These are phyloP conservation scores for Cyclocybe cylindracea DNA, from an alignment of 768 basidiomycete species.

Conservation along the genomic window DNA sequence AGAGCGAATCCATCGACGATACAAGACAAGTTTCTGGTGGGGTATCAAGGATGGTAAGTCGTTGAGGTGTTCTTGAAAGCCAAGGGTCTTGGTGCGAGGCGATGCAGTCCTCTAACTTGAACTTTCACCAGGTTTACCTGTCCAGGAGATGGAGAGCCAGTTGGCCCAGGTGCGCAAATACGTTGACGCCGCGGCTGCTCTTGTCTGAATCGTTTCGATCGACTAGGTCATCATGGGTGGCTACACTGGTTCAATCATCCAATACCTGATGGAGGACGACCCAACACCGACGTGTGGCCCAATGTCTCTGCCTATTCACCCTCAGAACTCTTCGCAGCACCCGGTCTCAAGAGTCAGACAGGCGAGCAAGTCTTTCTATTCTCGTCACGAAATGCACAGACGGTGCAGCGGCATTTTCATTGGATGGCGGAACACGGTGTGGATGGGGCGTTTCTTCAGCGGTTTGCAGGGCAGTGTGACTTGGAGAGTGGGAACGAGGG, in stretches of 20 bases:
- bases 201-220: not conserved
- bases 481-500: slow-evolving; percentile 54
- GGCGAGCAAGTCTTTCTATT: slow-evolving; percentile 72
- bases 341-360: slow-evolving; percentile 57
- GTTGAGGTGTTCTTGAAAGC: not conserved
- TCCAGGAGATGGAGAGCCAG: slow-evolving; percentile 64
- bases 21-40: slow-evolving; percentile 81
- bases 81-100: not conserved
- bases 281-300: slow-evolving; percentile 80
- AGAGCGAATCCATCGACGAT: slow-evolving; percentile 76
- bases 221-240: slow-evolving; percentile 77
- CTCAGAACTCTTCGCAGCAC: slow-evolving; percentile 69
- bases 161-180: slow-evolving; percentile 51
- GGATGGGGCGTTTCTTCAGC: slow-evolving; percentile 81
- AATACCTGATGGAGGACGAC: slow-evolving; percentile 65
- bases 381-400: slow-evolving; percentile 75
- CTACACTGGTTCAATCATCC: slow-evolving; percentile 81
- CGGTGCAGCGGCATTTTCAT: slow-evolving; percentile 74
- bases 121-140: slow-evolving; percentile 64
- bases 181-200: not conserved
- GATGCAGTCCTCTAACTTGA: not conserved
- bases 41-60: slow-evolving; percentile 84
- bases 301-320: slow-evolving; percentile 70
- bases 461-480: slow-evolving; percentile 73
- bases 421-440: slow-evolving; percentile 86